Base-by-base conservation (phyloP, 78 protist species). In the Creolimax fragrantissima region DNA sequence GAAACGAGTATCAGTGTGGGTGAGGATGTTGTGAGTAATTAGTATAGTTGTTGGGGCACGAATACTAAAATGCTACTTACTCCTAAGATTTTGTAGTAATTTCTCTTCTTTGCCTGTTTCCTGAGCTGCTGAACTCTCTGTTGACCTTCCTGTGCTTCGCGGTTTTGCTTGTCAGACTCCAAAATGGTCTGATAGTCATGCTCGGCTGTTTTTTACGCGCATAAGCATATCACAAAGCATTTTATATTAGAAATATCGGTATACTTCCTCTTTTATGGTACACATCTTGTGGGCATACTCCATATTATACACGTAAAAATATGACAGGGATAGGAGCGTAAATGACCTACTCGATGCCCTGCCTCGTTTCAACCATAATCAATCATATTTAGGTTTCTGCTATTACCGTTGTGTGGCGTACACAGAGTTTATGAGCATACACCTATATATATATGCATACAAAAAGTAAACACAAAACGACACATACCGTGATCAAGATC, bases 61-160 rank as follows among this genome's bases (percentile, higher is more conserved):
- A 37, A 81, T 7, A 41, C 85, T 41, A 4, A 37, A 81, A 41
- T 83, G 7, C 42, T 41, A 83, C 86, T 37, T 11, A 86, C 90
- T 6, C 90, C 90, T 5, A 86, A 45, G 44, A 86, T 86, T 4
- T 5, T 37, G 45, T 86, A 86, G 90, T 86, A 86, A 45, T 86
- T 45, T 35, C 90, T 4, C 41, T 86, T 86, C 58, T 5, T 5
- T 0, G 90, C 90, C 44, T 86, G 90, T 11, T 83, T 83, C 7
- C 7, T 83, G 86, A 11, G 86, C 17, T 11, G 42, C 24, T 24
- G 44, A 35, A 83, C 86, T 32, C 7, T 11, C 7, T 83, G 86
- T 83, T 5, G 7, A 5, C 42, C 86, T 39, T 83, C 86, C 6
- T 35, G 86, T 11, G 86, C 17, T 39, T 11, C 86, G 86, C 17